Conservation (phyloP, 2,329 filamentous ascomycete species). For the Lachnellula occidentalis region DNA sequence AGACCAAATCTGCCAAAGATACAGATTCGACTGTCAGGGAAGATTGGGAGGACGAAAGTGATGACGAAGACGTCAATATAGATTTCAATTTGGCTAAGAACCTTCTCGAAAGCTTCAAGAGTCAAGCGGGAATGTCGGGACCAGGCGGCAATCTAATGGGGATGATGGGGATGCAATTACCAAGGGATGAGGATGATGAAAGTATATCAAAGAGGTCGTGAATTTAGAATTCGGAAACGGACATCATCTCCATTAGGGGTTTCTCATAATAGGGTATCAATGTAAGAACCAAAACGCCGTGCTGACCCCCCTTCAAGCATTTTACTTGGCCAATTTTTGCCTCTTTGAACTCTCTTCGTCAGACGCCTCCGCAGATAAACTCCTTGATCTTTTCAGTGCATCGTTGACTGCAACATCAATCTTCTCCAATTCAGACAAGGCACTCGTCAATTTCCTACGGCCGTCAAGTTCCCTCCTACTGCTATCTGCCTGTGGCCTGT, state of each 20-base stretch:
- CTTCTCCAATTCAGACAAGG: slow-evolving; percentile 42
- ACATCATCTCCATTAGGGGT: slow-evolving; percentile 11
- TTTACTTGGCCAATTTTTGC: slow-evolving; percentile 14
- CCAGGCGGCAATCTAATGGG: slow-evolving; percentile 83
- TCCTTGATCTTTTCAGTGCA: slow-evolving; percentile 21
- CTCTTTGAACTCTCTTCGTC: slow-evolving; percentile 19
- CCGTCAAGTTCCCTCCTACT: slow-evolving; percentile 48
- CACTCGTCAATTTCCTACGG: slow-evolving; percentile 44
- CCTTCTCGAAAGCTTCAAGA: slow-evolving; percentile 86
- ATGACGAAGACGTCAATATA: slow-evolving; percentile 62
- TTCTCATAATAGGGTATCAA: slow-evolving; percentile 17
- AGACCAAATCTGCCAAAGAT: slow-evolving; percentile 15
- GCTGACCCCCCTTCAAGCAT: slow-evolving; percentile 1
- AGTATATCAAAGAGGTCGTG: slow-evolving; percentile 1
- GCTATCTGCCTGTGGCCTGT: slow-evolving; percentile 44
- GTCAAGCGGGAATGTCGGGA: slow-evolving; percentile 78
- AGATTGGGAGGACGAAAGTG: slow-evolving; percentile 42
- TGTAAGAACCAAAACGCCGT: slow-evolving; percentile 16
- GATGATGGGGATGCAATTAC: slow-evolving; percentile 77
- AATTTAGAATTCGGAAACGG: neutral
- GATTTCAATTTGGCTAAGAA: slow-evolving; percentile 89
- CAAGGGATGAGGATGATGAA: slow-evolving; percentile 61
- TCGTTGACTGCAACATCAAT: slow-evolving; percentile 17
- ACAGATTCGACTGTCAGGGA: slow-evolving; percentile 9
- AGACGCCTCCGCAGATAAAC: slow-evolving; percentile 8